These are phyloP conservation scores for Hemileia vastatrix DNA, from an alignment of 1,284 basidiomycete genomes.

Conservation along the genomic window DNA sequence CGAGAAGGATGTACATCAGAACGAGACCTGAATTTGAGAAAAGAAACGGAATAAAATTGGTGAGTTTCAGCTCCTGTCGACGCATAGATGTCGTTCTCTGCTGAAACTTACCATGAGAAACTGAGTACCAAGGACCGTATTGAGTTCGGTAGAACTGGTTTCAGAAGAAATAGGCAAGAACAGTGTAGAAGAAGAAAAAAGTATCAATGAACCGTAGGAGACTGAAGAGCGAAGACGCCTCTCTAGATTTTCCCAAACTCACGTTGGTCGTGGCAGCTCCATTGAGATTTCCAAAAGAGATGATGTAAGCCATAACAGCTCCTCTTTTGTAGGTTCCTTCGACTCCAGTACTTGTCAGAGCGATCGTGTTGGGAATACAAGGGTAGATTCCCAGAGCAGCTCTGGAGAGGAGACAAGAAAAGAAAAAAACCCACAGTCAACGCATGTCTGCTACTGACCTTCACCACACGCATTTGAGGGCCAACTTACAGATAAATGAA, in stretches of 20 bases:
- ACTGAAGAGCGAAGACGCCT: background rate
- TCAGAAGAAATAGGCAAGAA: too few relatives aligned
- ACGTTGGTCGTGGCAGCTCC: constrained; percentile 29
- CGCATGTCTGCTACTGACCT: background rate
- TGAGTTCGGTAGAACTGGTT: too few relatives aligned
- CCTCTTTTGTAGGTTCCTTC: constrained; percentile 32
- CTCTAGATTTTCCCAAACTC: background rate
- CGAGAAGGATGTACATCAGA: constrained; percentile 32
- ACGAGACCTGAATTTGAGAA: constrained; percentile 23
- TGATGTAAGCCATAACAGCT: constrained; percentile 28
- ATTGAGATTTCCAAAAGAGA: constrained; percentile 32
- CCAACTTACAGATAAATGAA: constrained; percentile 28
- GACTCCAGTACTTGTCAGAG: constrained; percentile 28
- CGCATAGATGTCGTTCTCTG: too few relatives aligned
- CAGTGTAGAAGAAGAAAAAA: too few relatives aligned
- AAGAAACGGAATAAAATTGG: too few relatives aligned
- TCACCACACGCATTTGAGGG: constrained; percentile 11
- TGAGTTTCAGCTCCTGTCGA: too few relatives aligned
- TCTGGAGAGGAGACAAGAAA: constrained; percentile 4
- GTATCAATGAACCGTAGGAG: too few relatives aligned
- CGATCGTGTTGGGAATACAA: constrained; percentile 33
- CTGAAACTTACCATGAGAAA: too few relatives aligned
- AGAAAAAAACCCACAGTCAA: background rate
- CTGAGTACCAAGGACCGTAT: too few relatives aligned
- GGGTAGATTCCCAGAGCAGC: constrained; percentile 24